Evolutionary conservation across 805 yeast genomes (phyloP).

Genomic region (Teunomyces funiuensis): DNA sequence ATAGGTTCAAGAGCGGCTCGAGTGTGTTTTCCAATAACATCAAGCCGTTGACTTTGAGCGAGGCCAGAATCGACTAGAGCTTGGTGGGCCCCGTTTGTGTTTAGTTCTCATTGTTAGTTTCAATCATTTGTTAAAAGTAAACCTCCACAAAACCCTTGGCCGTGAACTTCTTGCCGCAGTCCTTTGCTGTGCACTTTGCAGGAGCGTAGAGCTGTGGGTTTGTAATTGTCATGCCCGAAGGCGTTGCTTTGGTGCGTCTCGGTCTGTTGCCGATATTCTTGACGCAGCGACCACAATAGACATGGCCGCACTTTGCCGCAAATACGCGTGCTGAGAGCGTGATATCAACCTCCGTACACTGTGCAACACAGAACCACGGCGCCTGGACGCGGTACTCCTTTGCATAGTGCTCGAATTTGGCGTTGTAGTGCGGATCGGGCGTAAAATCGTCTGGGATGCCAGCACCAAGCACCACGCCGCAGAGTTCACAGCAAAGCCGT

Average conservation of each 20-base stretch:
- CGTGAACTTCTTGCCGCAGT: constrained; percentile 46
- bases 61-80: constrained; percentile 44
- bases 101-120: not conserved
- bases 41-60: constrained; percentile 49
- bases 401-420: constrained; percentile 23
- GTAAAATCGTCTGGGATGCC: constrained; percentile 61
- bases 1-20: constrained; percentile 50
- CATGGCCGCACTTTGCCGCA: constrained; percentile 75
- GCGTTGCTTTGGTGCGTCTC: constrained; percentile 18
- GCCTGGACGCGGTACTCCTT: constrained; percentile 43
- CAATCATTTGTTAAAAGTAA: constrained; percentile 19
- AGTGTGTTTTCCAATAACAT: constrained; percentile 57
- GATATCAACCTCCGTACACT: constrained; percentile 53
- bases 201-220: constrained; percentile 53
- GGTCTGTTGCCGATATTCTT: constrained; percentile 56
- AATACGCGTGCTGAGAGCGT: constrained; percentile 67
- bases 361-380: constrained; percentile 60
- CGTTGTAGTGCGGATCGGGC: constrained; percentile 33
- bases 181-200: constrained; percentile 52
- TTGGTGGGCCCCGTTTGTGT: not conserved
- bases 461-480: constrained; percentile 71
- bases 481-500: constrained; percentile 51
- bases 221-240: constrained; percentile 22
- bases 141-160: constrained; percentile 54
- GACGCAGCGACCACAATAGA: constrained; percentile 83